phyloP scores from a whole-genome alignment of 2,329 filamentous ascomycete genomes.

The Aspergillus caelatus region DNA sequence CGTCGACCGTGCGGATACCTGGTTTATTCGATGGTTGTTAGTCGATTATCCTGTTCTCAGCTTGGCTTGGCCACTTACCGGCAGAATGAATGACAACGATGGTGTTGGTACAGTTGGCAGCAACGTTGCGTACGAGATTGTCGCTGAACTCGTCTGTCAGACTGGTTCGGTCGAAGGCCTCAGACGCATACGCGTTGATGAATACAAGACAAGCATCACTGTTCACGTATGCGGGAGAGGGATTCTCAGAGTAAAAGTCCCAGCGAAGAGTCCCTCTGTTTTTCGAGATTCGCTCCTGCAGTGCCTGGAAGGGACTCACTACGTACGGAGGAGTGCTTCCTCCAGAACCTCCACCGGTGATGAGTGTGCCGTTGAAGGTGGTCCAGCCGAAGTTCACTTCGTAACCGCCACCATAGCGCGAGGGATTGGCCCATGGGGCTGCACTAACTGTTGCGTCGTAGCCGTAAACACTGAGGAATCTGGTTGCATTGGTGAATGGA shows the following conservation, averaged over 20 bases:
- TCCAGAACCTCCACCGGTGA: constrained; percentile 54
- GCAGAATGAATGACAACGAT: constrained; percentile 67
- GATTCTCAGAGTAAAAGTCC: constrained; percentile 57
- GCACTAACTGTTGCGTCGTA: not conserved
- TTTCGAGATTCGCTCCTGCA: constrained; percentile 54
- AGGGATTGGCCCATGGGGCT: not conserved
- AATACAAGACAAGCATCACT: constrained; percentile 53
- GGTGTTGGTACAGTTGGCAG: constrained; percentile 62
- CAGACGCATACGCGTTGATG: constrained; percentile 54
- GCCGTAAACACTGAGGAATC: not conserved
- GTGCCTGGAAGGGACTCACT: constrained; percentile 56
- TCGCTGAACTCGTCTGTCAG: constrained; percentile 51
- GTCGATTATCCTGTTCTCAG: too few relatives aligned
- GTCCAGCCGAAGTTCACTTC: constrained; percentile 7
- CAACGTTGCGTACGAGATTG: constrained; percentile 58
- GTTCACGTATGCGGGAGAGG: constrained; percentile 32
- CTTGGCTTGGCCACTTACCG: constrained; percentile 35
- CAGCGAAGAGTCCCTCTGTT: constrained; percentile 62
- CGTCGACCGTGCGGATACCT: constrained; percentile 53
- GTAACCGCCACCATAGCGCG: not conserved
- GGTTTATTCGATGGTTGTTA: not conserved
- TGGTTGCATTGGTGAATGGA: not conserved
- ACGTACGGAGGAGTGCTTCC: constrained; percentile 50
- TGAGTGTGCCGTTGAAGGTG: constrained; percentile 51
- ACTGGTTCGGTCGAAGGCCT: constrained; percentile 38